Base-by-base conservation (phyloP, 225 moss, liverwort and hornwort species). In the Physcomitrium patens region DNA sequence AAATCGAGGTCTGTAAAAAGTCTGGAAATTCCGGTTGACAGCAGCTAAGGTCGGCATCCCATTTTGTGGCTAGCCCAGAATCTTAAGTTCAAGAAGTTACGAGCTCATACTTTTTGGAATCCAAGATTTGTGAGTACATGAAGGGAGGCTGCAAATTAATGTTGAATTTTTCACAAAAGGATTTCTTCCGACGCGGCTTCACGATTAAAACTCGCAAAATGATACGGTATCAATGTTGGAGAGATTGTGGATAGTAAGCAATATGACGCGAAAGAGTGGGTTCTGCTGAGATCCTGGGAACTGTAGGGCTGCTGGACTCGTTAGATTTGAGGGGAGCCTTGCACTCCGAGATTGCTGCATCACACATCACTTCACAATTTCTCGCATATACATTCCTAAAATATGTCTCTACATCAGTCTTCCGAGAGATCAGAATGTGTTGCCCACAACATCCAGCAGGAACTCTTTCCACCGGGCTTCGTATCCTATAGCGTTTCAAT, bases 231-330 rank as follows among this genome's bases (percentile, higher is more conserved):
- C 9, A 10, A 13, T 13, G 57, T 13, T 17, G 57, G 37, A 61
- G 55, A 26, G 41, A 10, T 27, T 27, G 43, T 45, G 50, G 50
- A 24, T 19, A 72, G 45, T 28, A 12, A 67, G 50, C 16, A 71
- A 3, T 28, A 66, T 68, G 59, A 67, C 31, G 51, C 53, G 69
- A 80, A 83, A 80, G 80, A 80, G 77, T 73, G 83, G 64, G 41
- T 83, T 77, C 80, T 83, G 77, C 60, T 83, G 59, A 69, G 65
- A 83, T 81, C 85, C 72, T 76, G 71, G 70, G 78, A 81, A 76
- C 41, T 74, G 76, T 75, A 75, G 67, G 59, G 81, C 67, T 75
- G 78, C 72, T 70, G 41, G 67, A 57, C 15, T 68, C 59, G 28
- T 65, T n/a, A 55, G 77, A 72, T 77, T 78, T 31, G 75, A 77